phyloP scores from a whole-genome alignment of 148 eudicot genomes.

The Arctostaphylos glauca region DNA sequence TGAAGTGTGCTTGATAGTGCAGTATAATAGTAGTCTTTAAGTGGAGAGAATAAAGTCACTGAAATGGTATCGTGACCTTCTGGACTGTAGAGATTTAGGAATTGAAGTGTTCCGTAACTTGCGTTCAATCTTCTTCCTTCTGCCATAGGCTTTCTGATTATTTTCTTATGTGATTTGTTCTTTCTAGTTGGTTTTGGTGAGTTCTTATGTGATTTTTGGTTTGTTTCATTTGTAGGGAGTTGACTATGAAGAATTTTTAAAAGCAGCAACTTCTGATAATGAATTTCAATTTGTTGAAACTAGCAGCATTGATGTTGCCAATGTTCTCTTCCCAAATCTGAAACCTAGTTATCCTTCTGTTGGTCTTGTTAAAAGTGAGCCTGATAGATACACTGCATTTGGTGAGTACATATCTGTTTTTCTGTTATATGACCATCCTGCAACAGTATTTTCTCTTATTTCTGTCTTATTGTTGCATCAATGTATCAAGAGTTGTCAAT shows the following conservation, averaged over 20 bases:
- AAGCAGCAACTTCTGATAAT: conserved; percentile 66
- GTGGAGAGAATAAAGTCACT: no score
- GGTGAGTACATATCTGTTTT: conserved; percentile 46
- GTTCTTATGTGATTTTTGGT: not conserved
- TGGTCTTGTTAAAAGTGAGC: conserved; percentile 88
- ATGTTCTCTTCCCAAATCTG: conserved; percentile 51
- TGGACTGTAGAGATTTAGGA: not conserved
- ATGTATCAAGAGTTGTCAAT: not conserved
- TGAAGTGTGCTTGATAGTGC: not conserved
- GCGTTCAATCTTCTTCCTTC: conserved; percentile 2
- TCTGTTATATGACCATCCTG: not conserved
- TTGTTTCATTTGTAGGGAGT: conserved; percentile 49
- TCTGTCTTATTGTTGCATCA: not conserved
- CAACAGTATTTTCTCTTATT: not conserved
- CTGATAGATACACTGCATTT: conserved; percentile 68
- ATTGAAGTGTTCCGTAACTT: not conserved
- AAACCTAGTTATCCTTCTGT: conserved; percentile 41
- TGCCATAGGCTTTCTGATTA: not conserved
- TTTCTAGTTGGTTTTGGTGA: not conserved
- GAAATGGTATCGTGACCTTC: no score
- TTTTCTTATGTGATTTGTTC: not conserved
- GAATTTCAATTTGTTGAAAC: conserved; percentile 92
- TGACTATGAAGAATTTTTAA: conserved; percentile 68
- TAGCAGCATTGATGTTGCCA: conserved; percentile 51
- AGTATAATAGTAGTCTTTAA: not conserved